These are phyloP conservation scores for Phylloporus sp. DNA, from an alignment of 768 basidiomycete genomes.

Conservation along the genomic window DNA sequence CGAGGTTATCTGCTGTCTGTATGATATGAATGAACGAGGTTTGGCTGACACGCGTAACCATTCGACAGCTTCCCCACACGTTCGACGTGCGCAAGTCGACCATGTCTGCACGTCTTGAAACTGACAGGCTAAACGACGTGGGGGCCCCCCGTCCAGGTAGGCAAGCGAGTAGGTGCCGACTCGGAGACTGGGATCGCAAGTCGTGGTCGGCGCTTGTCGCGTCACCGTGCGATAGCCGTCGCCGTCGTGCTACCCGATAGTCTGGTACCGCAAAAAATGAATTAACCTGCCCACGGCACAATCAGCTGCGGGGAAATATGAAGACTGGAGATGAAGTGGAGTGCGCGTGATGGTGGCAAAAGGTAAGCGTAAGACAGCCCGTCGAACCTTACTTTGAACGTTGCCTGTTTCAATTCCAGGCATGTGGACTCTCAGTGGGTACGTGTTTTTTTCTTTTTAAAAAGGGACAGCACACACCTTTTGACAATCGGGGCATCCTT, in stretches of 20 bases:
- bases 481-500: too few species aligned
- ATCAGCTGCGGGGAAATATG: too few species aligned
- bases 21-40: neutral
- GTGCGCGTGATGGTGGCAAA: too few species aligned
- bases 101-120: conserved; percentile 1
- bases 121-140: neutral
- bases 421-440: too few species aligned
- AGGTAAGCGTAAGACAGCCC: too few species aligned
- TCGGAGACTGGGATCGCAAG: neutral
- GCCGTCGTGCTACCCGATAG: neutral
- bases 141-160: neutral
- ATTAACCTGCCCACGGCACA: neutral
- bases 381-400: too few species aligned
- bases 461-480: too few species aligned
- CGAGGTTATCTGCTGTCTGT: conserved; percentile 5
- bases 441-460: too few species aligned
- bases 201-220: conserved; percentile 4
- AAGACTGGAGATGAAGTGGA: too few species aligned
- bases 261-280: neutral
- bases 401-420: too few species aligned
- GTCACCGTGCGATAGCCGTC: neutral
- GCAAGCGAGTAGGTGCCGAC: neutral
- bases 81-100: conserved; percentile 5
- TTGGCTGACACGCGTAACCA: neutral
- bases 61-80: neutral